These are phyloP conservation scores for Citrus trifoliata DNA, from an alignment of 345 rosid genomes.

Conservation along the genomic window DNA sequence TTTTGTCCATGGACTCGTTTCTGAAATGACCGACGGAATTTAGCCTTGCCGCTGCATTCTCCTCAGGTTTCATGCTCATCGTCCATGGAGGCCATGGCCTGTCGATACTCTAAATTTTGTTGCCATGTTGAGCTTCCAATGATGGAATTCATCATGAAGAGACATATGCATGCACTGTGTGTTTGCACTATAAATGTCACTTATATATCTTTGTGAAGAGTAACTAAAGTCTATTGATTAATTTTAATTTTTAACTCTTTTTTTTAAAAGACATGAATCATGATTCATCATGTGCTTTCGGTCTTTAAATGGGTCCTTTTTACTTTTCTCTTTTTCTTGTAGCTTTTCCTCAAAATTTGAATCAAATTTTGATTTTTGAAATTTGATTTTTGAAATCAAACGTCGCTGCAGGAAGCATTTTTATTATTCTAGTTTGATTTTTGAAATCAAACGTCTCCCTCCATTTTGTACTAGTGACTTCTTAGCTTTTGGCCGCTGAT, in stretches of 20 bases:
- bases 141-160: not conserved
- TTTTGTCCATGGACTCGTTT: not conserved
- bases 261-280: not conserved
- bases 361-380: too few relatives aligned
- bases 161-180: not conserved
- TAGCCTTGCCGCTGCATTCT: not conserved
- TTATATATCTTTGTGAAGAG: not conserved
- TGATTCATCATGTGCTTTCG: not conserved
- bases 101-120: not conserved
- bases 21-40: not conserved
- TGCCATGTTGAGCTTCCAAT: not conserved
- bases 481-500: too few relatives aligned
- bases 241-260: not conserved
- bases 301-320: not conserved
- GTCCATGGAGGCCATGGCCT: not conserved
- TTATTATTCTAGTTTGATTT: not conserved
- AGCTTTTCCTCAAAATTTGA: conserved; percentile 1
- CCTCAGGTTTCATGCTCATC: not conserved
- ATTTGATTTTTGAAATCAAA: too few relatives aligned
- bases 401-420: not conserved
- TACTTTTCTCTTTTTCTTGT: not conserved
- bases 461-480: not conserved
- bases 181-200: not conserved
- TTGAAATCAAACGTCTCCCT: conserved; percentile 6
- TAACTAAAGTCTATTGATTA: not conserved